Conservation (phyloP, 1,139 yeast genomes). For the Candida buenavistaensis region DNA sequence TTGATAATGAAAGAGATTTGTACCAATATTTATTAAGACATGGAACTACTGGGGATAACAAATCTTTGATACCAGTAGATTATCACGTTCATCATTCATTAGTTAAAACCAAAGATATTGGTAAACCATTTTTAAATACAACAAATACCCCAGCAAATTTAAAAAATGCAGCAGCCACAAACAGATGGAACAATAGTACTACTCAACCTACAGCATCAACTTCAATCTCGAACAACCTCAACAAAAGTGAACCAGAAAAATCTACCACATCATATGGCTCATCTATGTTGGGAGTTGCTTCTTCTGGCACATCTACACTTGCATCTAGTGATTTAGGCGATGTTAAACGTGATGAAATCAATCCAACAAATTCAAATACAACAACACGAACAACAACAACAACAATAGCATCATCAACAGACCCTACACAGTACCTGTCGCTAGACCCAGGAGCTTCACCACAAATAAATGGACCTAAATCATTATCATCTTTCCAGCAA, state of each 20-base stretch:
- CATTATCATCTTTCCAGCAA: slow-evolving; percentile 20
- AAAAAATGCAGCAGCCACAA: slow-evolving; percentile 14
- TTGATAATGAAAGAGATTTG: slow-evolving; percentile 82
- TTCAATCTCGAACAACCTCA: not conserved
- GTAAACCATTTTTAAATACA: slow-evolving; percentile 40
- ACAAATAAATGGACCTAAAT: slow-evolving; percentile 43
- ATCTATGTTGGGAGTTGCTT: slow-evolving; percentile 1
- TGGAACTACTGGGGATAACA: slow-evolving; percentile 33
- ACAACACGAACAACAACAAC: too few relatives aligned
- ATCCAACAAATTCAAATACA: slow-evolving; percentile 1
- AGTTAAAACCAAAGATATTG: slow-evolving; percentile 27
- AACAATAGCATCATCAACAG: slow-evolving; percentile 2
- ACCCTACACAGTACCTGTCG: slow-evolving; percentile 23
- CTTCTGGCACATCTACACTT: too few relatives aligned
- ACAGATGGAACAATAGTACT: slow-evolving; percentile 11
- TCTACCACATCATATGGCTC: slow-evolving; percentile 2
- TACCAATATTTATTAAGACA: slow-evolving; percentile 63
- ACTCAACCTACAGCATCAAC: slow-evolving; percentile 2
- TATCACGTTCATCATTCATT: slow-evolving; percentile 78
- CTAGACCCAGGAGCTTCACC: slow-evolving; percentile 40
- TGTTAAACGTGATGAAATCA: too few relatives aligned
- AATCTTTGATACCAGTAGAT: slow-evolving; percentile 61
- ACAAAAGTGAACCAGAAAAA: slow-evolving; percentile 1
- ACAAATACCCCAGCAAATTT: slow-evolving; percentile 20
- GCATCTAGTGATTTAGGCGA: too few relatives aligned